phyloP scores from a whole-genome alignment of 108 stramenopile genomes.

The Fragilaria crotonensis region DNA sequence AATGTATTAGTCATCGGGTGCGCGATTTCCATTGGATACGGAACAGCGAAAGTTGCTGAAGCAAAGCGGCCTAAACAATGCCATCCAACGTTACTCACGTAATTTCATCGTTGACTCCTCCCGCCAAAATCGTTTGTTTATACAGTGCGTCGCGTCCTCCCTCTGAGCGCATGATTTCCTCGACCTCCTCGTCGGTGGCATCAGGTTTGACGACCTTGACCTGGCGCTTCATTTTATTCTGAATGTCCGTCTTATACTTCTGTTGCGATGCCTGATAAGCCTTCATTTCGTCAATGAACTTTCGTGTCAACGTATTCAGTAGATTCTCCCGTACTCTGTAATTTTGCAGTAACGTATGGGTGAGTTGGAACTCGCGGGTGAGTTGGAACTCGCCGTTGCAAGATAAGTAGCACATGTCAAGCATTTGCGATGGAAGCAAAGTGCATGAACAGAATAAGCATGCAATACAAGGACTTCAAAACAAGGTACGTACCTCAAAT shows the following conservation, averaged over 20 bases:
- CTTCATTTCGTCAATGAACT: slow-evolving; percentile 98
- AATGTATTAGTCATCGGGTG: neutral
- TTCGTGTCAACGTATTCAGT: slow-evolving; percentile 87
- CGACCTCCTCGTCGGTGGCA: slow-evolving; percentile 95
- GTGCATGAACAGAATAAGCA: no score
- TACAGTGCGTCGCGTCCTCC: slow-evolving; percentile 82
- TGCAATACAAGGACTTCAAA: neutral
- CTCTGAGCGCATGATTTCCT: slow-evolving; percentile 90
- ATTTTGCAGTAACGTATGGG: neutral
- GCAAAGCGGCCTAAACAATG: no score
- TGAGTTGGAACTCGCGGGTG: no score
- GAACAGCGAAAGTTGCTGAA: neutral
- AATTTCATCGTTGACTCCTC: slow-evolving; percentile 87
- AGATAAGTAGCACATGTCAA: neutral
- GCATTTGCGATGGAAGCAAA: no score
- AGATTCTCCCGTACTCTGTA: slow-evolving; percentile 86
- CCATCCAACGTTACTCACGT: no score
- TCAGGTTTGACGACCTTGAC: slow-evolving; percentile 95
- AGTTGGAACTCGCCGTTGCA: neutral
- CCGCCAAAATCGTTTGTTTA: slow-evolving; percentile 76
- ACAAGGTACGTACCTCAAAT: slow-evolving; percentile 65
- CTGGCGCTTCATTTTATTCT: slow-evolving; percentile 91
- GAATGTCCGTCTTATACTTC: slow-evolving; percentile 94
- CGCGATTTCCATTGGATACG: neutral
- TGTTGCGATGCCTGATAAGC: slow-evolving; percentile 92